A percentile compares a stretch with the other conserved stretches of the same genome.
These are phyloP conservation scores for Tolypocladium guangdongense DNA, from an alignment of 2,329 filamentous ascomycete species.

Conservation along the genomic window DNA sequence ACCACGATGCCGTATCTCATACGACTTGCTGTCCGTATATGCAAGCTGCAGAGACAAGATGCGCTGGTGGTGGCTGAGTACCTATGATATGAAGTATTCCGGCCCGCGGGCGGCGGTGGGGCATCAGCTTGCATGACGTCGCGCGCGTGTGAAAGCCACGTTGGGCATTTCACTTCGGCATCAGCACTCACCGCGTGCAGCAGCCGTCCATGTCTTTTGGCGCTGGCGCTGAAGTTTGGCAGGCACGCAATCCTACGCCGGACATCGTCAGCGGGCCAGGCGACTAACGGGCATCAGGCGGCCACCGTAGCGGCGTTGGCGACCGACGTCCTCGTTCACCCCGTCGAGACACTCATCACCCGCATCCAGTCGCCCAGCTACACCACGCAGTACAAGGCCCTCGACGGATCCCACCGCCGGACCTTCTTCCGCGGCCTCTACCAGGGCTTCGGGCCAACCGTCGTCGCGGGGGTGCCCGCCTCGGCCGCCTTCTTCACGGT, in stretches of 20 bases:
- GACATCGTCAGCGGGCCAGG: not conserved
- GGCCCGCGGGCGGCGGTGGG: not conserved
- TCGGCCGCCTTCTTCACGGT: slow-evolving; percentile 9
- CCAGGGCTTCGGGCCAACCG: slow-evolving; percentile 10
- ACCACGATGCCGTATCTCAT: not conserved
- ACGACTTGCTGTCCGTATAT: not conserved
- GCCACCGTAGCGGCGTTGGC: slow-evolving; percentile 4
- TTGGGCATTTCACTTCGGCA: not conserved
- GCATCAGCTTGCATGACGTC: not conserved
- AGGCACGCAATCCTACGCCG: not conserved
- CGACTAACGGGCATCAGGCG: not conserved
- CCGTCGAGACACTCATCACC: slow-evolving; percentile 9
- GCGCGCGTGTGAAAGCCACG: not conserved
- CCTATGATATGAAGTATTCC: not conserved
- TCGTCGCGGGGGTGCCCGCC: slow-evolving; percentile 7
- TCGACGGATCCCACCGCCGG: slow-evolving; percentile 4
- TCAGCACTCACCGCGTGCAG: not conserved
- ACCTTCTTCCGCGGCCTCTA: slow-evolving; percentile 8
- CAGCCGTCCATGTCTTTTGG: not conserved
- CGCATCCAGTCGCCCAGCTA: slow-evolving; percentile 9
- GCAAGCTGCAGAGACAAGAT: not conserved
- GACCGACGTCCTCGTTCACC: slow-evolving; percentile 7
- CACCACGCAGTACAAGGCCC: slow-evolving; percentile 6
- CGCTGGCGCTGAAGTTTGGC: not conserved
- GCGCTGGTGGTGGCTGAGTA: not conserved